Base-by-base conservation (phyloP, 1,284 basidiomycete genomes). In the Microbotryum intermedium region DNA sequence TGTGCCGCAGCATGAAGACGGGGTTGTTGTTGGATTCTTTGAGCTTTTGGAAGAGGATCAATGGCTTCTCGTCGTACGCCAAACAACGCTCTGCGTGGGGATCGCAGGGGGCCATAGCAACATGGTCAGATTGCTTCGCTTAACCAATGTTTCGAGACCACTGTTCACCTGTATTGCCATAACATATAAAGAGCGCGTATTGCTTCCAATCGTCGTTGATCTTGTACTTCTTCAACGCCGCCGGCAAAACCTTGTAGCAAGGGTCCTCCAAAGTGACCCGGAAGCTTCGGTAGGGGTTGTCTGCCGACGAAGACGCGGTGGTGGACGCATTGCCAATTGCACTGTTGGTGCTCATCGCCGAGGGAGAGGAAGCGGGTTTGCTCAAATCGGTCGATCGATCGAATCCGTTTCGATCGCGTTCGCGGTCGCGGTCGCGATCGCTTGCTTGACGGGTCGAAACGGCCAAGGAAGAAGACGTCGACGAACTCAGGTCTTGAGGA, bases 121-220 rank as follows among this genome's bases (percentile, higher is more conserved):
- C n/a, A 28, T 55, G 49, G 25, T 29, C 39, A 47, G 42, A 39
- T 26, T 45, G 34, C 52, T 26, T 53, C 52, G 48, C 49, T 9
- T 23, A 6, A n/a, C 26, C 51, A 34, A 11, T 52, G 51, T 49
- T 51, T 39, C 34, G 34, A 39, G 2, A 39, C 34, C 26, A 76
- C 81, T n/a, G n/a, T n/a, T 70, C 72, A 90, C 90, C 88, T 53
- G 90, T 82, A 62, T 87, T 85, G 18, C 90, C 93, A 74, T 93
- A 97, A 72, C 93, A 97, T 67, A 98, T 97, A 76, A 99, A 98
- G 83, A 99, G 87, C 26, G 94, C 95, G 77, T 98, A 98, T 72
- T 90, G 87, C 78, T 90, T 87, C 93, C 94, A 98, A 74, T 92
- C 93, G 70, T 98, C 95, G 72, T 93, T 93, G 76, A 98, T 97